Evolutionary conservation across 2,329 filamentous ascomycete genomes (phyloP), one percentile per base, ranked within the genome.

Genomic region (Diplodia mutila): DNA sequence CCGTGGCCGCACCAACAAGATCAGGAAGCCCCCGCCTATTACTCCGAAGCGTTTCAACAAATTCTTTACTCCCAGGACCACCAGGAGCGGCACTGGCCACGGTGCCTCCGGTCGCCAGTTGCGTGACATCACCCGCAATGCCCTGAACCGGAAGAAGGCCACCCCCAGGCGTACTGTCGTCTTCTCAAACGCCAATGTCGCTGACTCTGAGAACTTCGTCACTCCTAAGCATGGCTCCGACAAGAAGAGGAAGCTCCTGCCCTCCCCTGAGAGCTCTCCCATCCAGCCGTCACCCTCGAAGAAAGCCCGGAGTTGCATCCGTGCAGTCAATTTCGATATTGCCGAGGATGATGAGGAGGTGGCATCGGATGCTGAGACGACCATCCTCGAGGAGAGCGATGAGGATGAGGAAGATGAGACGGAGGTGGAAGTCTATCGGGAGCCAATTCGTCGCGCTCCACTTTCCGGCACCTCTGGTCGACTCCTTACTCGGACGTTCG

Each of bases 11-110:
- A 48, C 18, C 52, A 25, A 74, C 59, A 84, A 83, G 71, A 78
- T 76, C 46, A 82, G 77, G 70, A 81, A 79, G 68, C 80, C 81
- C 37, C 83, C 83, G 6, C 83, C 82, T 32, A 82, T 85, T 70
- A 85, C 83, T 0, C 83, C 83, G 7, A 83, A 83, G 71, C 79
- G 83, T 67, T 84, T 85, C 75, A 83, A 75, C 57, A 80, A 81
- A 69, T 85, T 85, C 75, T 85, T 85, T 74, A 83, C 82, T 14
- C 83, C 83, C 12, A 76, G 81, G 55, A 67, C 66, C 18, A 63
- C 66, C 23, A 48, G 57, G 34, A 67, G 25, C 51, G 49, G 27
- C 51, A 67, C 59, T 9, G 34, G 48, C n/a, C 37, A 57, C 11
- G 39, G 29, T 18, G 23, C 79, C 67, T 79, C 77, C 69, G 79